Conservation (phyloP, 371 early-diverging fungal genomes). For the Fennellomyces sp. region DNA sequence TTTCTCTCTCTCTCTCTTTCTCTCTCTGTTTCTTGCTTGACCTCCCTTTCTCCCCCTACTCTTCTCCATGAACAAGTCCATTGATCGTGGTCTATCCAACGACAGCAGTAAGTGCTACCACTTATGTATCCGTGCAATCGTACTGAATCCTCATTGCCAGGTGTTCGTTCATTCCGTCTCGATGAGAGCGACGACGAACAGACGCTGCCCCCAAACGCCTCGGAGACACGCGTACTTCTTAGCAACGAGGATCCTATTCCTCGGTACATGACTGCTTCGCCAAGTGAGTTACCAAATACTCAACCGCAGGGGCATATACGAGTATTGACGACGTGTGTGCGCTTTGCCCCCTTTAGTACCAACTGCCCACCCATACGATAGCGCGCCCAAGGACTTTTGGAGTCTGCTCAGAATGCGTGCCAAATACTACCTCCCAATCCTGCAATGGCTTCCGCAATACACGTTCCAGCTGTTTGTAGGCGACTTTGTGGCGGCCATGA, state of each 20-base stretch:
- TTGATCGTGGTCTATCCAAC: slow-evolving; percentile 5
- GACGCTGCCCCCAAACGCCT: slow-evolving; percentile 18
- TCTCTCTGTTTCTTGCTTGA: not conserved
- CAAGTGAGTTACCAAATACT: slow-evolving; percentile 4
- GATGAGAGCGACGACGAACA: slow-evolving; percentile 23
- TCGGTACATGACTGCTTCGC: slow-evolving; percentile 27
- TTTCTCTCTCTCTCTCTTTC: not conserved
- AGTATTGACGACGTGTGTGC: too few species aligned
- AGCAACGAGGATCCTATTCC: slow-evolving; percentile 17
- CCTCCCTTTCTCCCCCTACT: not conserved
- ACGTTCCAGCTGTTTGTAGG: slow-evolving; percentile 42
- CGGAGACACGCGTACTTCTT: slow-evolving; percentile 16
- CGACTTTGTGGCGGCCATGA: slow-evolving; percentile 86
- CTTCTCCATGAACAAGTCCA: not conserved
- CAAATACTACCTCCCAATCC: slow-evolving; percentile 88
- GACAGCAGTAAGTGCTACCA: slow-evolving; percentile 3
- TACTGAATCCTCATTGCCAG: too few species aligned
- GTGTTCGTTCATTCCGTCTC: slow-evolving; percentile 20
- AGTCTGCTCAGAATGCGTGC: slow-evolving; percentile 54
- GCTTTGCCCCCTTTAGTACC: slow-evolving; percentile 14
- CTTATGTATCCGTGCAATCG: too few species aligned
- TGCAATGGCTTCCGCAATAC: slow-evolving; percentile 88
- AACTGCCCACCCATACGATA: slow-evolving; percentile 11
- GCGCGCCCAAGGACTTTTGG: slow-evolving; percentile 41
- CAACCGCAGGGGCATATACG: too few species aligned